Evolutionary conservation across 2,329 filamentous ascomycete species (phyloP).

Genomic region (Sclerotinia borealis): DNA sequence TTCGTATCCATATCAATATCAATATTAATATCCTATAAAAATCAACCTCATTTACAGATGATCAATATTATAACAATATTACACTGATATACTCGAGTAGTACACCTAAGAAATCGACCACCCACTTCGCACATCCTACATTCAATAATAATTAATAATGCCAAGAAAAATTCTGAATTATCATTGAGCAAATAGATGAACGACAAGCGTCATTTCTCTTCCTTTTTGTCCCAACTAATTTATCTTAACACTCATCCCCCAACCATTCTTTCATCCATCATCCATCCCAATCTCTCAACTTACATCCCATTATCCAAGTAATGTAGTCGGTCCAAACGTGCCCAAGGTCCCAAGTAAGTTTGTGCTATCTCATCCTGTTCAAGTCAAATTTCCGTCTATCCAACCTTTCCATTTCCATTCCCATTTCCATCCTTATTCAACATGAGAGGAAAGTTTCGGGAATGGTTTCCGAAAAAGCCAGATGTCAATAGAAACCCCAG

Average conservation of each 20-base stretch:
- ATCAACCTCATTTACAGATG: too few species aligned
- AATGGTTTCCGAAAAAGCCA: background rate
- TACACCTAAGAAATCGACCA: too few species aligned
- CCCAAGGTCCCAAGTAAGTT: background rate
- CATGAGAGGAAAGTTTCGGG: background rate
- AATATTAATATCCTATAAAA: too few species aligned
- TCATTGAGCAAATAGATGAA: too few species aligned
- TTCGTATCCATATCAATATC: too few species aligned
- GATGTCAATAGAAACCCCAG: conserved; percentile 2
- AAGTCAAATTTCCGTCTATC: background rate
- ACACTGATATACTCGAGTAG: too few species aligned
- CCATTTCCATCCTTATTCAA: background rate
- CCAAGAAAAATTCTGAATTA: too few species aligned
- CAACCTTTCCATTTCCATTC: background rate
- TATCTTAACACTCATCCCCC: background rate
- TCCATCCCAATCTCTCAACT: background rate
- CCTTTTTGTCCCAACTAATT: background rate
- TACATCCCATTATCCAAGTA: background rate
- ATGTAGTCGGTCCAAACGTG: background rate
- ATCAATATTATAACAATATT: too few species aligned
- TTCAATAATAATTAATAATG: too few species aligned
- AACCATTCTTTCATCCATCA: too few species aligned
- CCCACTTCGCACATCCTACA: too few species aligned
- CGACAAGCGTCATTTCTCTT: too few species aligned
- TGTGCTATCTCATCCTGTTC: conserved; percentile 2